These are phyloP conservation scores for Carex scoparia DNA, from an alignment of 176 grass and related monocot genomes.

Conservation along the genomic window DNA sequence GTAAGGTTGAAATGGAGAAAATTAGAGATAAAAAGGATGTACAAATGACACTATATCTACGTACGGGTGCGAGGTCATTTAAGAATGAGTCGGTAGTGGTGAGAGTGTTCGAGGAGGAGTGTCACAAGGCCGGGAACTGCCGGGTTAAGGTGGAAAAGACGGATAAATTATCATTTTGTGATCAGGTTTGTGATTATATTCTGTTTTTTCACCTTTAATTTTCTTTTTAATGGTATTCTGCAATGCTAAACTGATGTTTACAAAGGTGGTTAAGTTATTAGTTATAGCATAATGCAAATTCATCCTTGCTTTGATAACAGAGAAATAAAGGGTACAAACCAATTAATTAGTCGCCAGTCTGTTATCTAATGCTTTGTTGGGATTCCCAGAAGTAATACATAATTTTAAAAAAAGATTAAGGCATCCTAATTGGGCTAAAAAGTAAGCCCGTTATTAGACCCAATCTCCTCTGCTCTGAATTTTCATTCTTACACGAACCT, in stretches of 20 bases:
- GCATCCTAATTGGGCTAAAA: neutral
- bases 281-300: neutral
- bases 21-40: neutral
- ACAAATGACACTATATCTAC: conserved; percentile 47
- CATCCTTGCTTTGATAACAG: neutral
- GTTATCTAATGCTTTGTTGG: too few species aligned
- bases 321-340: neutral
- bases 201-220: neutral
- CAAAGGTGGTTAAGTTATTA: neutral
- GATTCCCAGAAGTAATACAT: too few species aligned
- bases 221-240: neutral
- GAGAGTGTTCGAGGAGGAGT: conserved; percentile 37
- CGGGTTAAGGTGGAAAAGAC: conserved; percentile 20
- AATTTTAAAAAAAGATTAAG: too few species aligned
- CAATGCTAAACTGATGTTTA: neutral
- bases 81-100: conserved; percentile 52
- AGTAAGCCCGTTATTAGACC: neutral
- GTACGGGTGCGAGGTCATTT: conserved; percentile 42
- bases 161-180: conserved; percentile 59
- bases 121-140: conserved; percentile 38
- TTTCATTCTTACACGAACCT: neutral
- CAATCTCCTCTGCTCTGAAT: neutral
- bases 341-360: too few species aligned
- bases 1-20: neutral
- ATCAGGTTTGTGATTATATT: conserved; percentile 15